phyloP scores from a whole-genome alignment of 495 filamentous ascomycete genomes.

The Neurospora africana region DNA sequence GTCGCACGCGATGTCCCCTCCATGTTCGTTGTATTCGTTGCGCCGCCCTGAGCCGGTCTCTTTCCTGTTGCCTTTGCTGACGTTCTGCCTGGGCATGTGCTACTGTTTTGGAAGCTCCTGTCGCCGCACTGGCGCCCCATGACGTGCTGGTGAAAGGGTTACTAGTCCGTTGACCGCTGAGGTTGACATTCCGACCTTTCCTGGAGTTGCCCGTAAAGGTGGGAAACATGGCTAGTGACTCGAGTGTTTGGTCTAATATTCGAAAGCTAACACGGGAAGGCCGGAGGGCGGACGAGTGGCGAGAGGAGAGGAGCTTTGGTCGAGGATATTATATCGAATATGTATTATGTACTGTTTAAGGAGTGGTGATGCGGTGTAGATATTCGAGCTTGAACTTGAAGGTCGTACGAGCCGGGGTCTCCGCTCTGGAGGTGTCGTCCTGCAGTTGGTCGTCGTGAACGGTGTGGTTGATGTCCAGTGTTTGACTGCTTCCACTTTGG shows the following conservation, averaged over 20 bases:
- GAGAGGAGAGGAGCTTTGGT: background rate
- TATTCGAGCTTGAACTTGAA: background rate
- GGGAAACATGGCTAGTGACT: constrained; percentile 56
- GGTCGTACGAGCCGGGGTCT: background rate
- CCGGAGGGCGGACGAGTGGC: background rate
- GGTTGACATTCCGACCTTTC: constrained; percentile 81
- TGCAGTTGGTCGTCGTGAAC: background rate
- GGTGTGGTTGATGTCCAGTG: background rate
- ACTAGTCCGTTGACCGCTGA: constrained; percentile 65
- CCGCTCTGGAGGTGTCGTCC: background rate
- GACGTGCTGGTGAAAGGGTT: constrained; percentile 60
- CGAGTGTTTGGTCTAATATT: background rate
- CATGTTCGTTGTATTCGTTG: constrained; percentile 70
- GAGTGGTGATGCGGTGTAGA: background rate
- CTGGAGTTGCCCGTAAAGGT: constrained; percentile 83
- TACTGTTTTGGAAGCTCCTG: constrained; percentile 64
- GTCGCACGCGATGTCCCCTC: constrained; percentile 65
- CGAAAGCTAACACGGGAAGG: background rate
- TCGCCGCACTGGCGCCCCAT: constrained; percentile 32
- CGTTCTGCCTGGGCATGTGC: constrained; percentile 81
- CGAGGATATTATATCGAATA: background rate
- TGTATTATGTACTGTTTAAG: background rate
- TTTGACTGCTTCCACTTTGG: background rate
- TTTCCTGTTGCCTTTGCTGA: constrained; percentile 65
- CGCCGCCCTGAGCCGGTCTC: constrained; percentile 64